Evolutionary conservation across 2,329 filamentous ascomycete genomes (phyloP), one percentile per base, ranked within the genome.

Genomic region (Talaromyces sp.): DNA sequence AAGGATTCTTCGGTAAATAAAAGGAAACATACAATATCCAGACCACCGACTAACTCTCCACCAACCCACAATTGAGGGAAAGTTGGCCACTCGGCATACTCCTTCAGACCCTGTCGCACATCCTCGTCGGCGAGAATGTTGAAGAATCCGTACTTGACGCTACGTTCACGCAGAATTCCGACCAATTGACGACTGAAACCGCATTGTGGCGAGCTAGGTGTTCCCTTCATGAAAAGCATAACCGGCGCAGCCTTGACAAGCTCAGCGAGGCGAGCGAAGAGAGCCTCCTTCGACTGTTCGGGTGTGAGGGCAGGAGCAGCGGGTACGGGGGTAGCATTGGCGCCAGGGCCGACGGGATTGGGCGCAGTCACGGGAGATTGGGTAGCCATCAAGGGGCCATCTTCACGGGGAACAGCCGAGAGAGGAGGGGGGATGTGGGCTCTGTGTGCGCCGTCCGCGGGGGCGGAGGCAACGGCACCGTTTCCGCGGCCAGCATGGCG

Each of bases 221-320:
- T 95, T n/a, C 91, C 92, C 78, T 96, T 96, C 91, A 96, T 96
- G 75, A 99, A 99, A 24, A 99, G 80, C 94, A 99, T 99, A 29
- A 99, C 92, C 0, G 92, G 91, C 29, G 94, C 93, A 4, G 94
- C 94, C 78, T 93, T 96, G 62, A 97, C 93, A 32, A 99, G 82
- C 63, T 95, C 89, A 17, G 77, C 82, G 33, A 99, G 80, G 29
- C 93, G 83, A 72, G 88, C 86, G 73, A 91, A 86, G 49, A 99
- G 78, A 61, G 95, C 91, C 71, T 97, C 90, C 76, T 93, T 93
- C 45, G 82, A 82, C 72, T 86, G 82, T 51, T 77, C 81, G n/a
- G 71, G 61, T 2, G 69, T 65, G 50, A 67, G 45, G 11, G 61
- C 53, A 2, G 68, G 58, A 3, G 52, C 57, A 3, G 65, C 55